Conservation (phyloP, 441 rosid species). For the Populus hybrid region DNA sequence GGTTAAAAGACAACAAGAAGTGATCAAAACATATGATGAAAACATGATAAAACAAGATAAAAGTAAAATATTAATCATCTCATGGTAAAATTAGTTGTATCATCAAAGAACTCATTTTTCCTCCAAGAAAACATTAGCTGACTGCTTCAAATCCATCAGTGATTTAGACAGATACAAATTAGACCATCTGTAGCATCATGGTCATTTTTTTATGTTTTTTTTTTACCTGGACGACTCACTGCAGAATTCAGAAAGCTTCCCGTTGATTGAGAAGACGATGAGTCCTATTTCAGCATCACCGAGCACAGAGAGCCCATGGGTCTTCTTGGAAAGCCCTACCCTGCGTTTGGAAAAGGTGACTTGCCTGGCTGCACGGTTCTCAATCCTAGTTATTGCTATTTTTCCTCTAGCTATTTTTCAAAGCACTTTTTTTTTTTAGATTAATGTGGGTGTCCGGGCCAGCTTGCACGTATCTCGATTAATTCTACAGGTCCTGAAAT, state of each 20-base stretch:
- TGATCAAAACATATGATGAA: neutral
- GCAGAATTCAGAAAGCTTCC: constrained; percentile 33
- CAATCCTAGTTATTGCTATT: constrained; percentile 35
- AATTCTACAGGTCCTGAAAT: too few relatives aligned
- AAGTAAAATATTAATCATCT: neutral
- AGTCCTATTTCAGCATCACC: constrained; percentile 43
- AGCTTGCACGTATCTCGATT: too few relatives aligned
- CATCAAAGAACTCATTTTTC: neutral
- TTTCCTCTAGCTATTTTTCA: constrained; percentile 37
- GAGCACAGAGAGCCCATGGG: constrained; percentile 37
- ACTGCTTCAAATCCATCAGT: neutral
- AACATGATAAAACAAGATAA: neutral
- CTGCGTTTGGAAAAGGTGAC: constrained; percentile 43
- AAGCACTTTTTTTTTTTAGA: too few relatives aligned
- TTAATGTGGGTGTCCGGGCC: too few relatives aligned
- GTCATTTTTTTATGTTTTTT: too few relatives aligned
- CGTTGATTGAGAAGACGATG: constrained; percentile 37
- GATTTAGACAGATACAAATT: neutral
- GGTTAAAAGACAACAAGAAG: neutral
- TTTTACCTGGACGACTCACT: constrained; percentile 31
- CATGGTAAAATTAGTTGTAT: neutral
- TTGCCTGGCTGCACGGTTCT: constrained; percentile 38
- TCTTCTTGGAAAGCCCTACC: constrained; percentile 39
- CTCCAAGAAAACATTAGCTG: neutral
- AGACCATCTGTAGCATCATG: neutral